Conservation (phyloP, 75 land plant genomes). For the Chamaecyparis obtusa region DNA sequence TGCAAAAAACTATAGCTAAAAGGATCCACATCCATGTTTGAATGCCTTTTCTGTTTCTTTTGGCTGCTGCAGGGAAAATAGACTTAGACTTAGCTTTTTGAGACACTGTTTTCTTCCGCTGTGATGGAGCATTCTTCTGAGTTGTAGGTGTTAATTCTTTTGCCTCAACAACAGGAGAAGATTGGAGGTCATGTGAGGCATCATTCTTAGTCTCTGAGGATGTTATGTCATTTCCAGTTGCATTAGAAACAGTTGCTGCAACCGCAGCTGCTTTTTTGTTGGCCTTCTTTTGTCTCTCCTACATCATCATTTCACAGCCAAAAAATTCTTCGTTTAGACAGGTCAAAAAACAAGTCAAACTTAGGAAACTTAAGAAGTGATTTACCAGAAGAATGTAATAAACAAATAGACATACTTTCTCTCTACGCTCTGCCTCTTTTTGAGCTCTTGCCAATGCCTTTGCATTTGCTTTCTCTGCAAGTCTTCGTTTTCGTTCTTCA, state of each 20-base stretch:
- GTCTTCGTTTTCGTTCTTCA: constrained; percentile 72
- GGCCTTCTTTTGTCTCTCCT: constrained; percentile 74
- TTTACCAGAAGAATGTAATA: neutral
- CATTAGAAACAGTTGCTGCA: neutral
- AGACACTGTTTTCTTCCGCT: constrained; percentile 17
- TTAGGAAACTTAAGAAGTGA: neutral
- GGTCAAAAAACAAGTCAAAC: neutral
- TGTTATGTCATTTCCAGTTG: constrained; percentile 17
- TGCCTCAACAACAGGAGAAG: constrained; percentile 19
- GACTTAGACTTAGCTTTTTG: constrained; percentile 31
- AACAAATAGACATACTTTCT: constrained; percentile 47
- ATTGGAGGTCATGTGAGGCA: constrained; percentile 7
- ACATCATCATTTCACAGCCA: constrained; percentile 5
- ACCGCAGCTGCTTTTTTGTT: constrained; percentile 58
- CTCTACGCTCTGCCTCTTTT: constrained; percentile 79
- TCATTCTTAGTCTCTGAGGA: constrained; percentile 9
- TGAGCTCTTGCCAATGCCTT: constrained; percentile 66
- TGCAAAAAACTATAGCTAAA: constrained; percentile 5
- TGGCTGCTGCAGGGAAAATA: constrained; percentile 34
- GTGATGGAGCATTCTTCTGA: constrained; percentile 26
- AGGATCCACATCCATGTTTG: constrained; percentile 47
- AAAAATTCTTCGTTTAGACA: neutral
- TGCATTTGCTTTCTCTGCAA: constrained; percentile 73
- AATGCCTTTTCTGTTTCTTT: constrained; percentile 41
- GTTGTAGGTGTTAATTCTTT: neutral